These are phyloP conservation scores for Annulohypoxylon stygium DNA, from an alignment of 495 filamentous ascomycete genomes.

Conservation along the genomic window DNA sequence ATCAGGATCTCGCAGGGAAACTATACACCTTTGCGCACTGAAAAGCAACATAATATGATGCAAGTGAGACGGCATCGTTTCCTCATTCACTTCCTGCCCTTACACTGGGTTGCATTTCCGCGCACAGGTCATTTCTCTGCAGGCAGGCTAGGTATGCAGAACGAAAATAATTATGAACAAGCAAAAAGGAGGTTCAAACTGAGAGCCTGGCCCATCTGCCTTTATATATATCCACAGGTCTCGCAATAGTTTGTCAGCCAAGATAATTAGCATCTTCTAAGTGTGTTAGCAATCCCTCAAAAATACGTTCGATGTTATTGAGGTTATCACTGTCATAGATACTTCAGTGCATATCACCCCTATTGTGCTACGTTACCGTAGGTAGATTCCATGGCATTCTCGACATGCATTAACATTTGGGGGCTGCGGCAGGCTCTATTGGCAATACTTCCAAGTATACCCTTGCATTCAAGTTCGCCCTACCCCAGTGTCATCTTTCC, in stretches of 20 bases:
- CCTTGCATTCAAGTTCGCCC: constrained; percentile 25
- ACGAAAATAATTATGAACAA: background rate
- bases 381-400: background rate
- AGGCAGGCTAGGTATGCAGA: constrained; percentile 13
- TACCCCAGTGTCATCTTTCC: constrained; percentile 8
- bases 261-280: too few species aligned
- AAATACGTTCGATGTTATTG: background rate
- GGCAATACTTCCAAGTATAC: constrained; percentile 1
- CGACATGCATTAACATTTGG: constrained; percentile 7
- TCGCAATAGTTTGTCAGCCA: background rate
- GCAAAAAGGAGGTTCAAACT: constrained; percentile 7
- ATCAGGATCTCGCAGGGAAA: constrained; percentile 32
- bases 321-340: background rate
- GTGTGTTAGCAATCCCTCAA: background rate
- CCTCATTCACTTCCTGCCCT: constrained; percentile 12
- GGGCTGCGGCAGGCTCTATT: constrained; percentile 3
- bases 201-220: background rate
- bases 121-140: background rate
- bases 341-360: background rate
- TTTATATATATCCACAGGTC: constrained; percentile 4
- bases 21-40: constrained; percentile 42
- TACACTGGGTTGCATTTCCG: constrained; percentile 21
- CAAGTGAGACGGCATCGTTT: constrained; percentile 17
- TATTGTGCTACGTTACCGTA: background rate
- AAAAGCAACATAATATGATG: constrained; percentile 3